A percentile compares a stretch with the other conserved stretches of the same genome.
These are phyloP conservation scores for Ogataea methylovora DNA, from an alignment of 805 yeast species.

Conservation along the genomic window DNA sequence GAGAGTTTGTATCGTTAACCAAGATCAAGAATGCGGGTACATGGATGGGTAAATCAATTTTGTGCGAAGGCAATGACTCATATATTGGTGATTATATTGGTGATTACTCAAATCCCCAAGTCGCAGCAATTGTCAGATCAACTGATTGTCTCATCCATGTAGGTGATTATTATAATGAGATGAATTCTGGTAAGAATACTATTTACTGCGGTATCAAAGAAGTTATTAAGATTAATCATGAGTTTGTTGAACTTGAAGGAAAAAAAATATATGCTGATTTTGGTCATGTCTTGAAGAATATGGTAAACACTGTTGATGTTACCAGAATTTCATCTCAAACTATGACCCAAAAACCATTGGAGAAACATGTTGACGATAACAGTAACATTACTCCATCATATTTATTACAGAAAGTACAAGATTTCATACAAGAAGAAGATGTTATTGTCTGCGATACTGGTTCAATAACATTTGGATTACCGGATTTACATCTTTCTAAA, in stretches of 20 bases:
- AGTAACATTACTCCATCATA: conserved; percentile 24
- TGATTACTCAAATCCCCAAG: conserved; percentile 38
- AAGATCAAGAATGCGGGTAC: conserved; percentile 39
- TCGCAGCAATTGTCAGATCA: conserved; percentile 37
- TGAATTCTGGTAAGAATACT: conserved; percentile 59
- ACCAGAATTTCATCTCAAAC: no score
- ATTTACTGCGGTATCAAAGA: conserved; percentile 31
- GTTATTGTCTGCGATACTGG: conserved; percentile 39
- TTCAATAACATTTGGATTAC: conserved; percentile 35
- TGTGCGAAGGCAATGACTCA: conserved; percentile 32
- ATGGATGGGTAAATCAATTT: conserved; percentile 29
- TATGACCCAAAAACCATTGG: background rate
- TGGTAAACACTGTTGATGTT: conserved; percentile 30
- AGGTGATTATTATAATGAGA: conserved; percentile 63
- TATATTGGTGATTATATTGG: conserved; percentile 61
- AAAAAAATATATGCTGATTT: conserved; percentile 25
- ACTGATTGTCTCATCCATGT: conserved; percentile 66
- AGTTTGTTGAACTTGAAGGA: conserved; percentile 28
- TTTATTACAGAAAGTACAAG: conserved; percentile 30
- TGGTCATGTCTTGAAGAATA: conserved; percentile 38
- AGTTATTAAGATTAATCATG: conserved; percentile 33
- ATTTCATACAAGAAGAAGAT: conserved; percentile 29
- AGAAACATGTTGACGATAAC: conserved; percentile 8
- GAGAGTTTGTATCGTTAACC: conserved; percentile 23
- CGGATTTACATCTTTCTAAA: conserved; percentile 29